Evolutionary conservation across 192 early-diverging fungal species (phyloP), one percentile per base, ranked within the genome.

Genomic region (Jimgerdemannia lactiflua): DNA sequence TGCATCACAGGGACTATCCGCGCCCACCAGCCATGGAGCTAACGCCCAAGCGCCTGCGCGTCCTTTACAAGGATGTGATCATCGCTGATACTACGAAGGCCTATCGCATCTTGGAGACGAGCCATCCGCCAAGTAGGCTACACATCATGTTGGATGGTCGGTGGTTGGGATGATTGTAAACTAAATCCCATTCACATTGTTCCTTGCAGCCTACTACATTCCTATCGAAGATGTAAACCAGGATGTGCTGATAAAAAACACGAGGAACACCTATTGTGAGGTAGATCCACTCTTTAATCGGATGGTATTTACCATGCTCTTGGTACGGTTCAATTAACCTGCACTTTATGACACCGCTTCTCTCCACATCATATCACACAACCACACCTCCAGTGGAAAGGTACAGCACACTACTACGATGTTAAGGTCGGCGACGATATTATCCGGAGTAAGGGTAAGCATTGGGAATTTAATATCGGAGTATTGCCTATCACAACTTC

Each of bases 81-180:
- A 64, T 64, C 10, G 64, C 64, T 10, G 64, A 64, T 64, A 64
- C 64, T n/a, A 64, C 64, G 64, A 10, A 64, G n/a, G 64, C 64
- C 64, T 64, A 64, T n/a, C 64, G 64, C 64, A 64, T 64, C n/a
- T 64, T 64, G 64, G 64, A 64, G 64, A 64, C 64, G 11, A 64
- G 11, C 11, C 64, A 64, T 64, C 64, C 64, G 64, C 64, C 64
- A n/a, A 64, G 64, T 64, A 64, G 64, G 64, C n/a, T 14, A n/a
- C 10, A n/a, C 10, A 10, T n/a, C n/a, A n/a, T n/a, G n/a, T n/a
- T n/a, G n/a, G n/a, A n/a, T n/a, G n/a, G n/a, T n/a, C n/a, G n/a
- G n/a, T n/a, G n/a, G n/a, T n/a, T n/a, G n/a, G n/a, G n/a, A n/a
- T n/a, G n/a, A n/a, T n/a, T n/a, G n/a, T n/a, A n/a, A n/a, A n/a